Percentiles rank a stretch among this genome's conserved stretches.
Evolutionary conservation across 352 stramenopile species (phyloP).

Genomic region (Phytophthora citrophthora): DNA sequence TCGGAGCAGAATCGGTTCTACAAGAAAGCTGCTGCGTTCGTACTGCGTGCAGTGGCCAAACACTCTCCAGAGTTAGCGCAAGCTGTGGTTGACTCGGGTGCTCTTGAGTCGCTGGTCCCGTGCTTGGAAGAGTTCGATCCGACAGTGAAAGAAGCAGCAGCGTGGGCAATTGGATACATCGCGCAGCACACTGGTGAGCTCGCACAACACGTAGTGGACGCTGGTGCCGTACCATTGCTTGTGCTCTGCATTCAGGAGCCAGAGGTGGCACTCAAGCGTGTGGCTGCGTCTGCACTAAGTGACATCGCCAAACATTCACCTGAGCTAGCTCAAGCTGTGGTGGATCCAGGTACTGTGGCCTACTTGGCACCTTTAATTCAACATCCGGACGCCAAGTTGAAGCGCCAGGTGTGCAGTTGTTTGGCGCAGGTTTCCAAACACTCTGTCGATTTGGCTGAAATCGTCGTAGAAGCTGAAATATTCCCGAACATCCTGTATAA

Average conservation of each 20-base stretch:
- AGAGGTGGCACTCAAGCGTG: slow-evolving; percentile 95
- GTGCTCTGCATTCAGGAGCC: slow-evolving; percentile 96
- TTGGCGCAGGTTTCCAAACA: slow-evolving; percentile 96
- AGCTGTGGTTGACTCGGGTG: slow-evolving; percentile 93
- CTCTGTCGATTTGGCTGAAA: slow-evolving; percentile 94
- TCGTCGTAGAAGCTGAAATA: slow-evolving; percentile 96
- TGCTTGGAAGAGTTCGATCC: slow-evolving; percentile 97
- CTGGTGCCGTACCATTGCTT: slow-evolving; percentile 92
- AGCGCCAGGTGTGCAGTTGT: slow-evolving; percentile 91
- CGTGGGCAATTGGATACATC: slow-evolving; percentile 96
- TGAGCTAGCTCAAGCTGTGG: slow-evolving; percentile 93
- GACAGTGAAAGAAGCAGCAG: slow-evolving; percentile 94
- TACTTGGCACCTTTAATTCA: slow-evolving; percentile 95
- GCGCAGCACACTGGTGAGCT: slow-evolving; percentile 94
- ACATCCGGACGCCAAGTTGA: slow-evolving; percentile 95
- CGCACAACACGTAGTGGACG: slow-evolving; percentile 94
- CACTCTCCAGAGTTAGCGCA: slow-evolving; percentile 95
- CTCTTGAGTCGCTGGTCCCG: slow-evolving; percentile 92
- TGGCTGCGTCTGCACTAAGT: slow-evolving; percentile 91
- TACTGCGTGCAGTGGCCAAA: slow-evolving; percentile 94
- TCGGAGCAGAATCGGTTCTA: slow-evolving; percentile 96
- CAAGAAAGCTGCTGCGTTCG: slow-evolving; percentile 96
- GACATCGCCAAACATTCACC: slow-evolving; percentile 97
- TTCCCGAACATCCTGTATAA: slow-evolving; percentile 96
- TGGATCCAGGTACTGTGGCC: slow-evolving; percentile 92